A percentile compares a stretch with the other conserved stretches of the same genome.
Evolutionary conservation across 805 yeast species (phyloP).

Genomic region (Schwanniomyces vanrijiae): DNA sequence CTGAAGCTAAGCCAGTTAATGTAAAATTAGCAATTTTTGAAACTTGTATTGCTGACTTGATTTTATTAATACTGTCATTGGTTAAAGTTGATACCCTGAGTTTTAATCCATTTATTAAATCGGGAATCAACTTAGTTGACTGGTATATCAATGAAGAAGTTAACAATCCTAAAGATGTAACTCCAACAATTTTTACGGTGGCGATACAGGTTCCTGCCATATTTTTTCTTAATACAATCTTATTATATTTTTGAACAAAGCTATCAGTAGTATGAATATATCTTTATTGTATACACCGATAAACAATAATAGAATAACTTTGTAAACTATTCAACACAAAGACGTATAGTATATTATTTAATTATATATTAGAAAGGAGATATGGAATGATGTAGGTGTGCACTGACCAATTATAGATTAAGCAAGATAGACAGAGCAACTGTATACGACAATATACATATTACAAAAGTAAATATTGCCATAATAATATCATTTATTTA

Average conservation of each 20-base stretch:
- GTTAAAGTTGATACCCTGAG: conserved; percentile 14
- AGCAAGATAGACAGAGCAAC: not conserved
- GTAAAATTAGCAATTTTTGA: conserved; percentile 22
- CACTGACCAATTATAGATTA: not conserved
- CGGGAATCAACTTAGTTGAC: conserved; percentile 30
- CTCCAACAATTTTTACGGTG: conserved; percentile 60
- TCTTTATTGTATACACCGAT: not conserved
- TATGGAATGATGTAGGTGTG: not conserved
- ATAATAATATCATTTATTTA: not conserved
- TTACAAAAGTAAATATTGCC: not conserved
- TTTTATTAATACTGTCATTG: conserved; percentile 7
- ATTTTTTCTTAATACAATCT: not conserved
- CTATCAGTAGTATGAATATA: not conserved
- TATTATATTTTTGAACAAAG: not conserved
- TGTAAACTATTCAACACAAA: not conserved
- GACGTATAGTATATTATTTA: not conserved
- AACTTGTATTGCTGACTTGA: conserved; percentile 19
- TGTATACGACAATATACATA: not conserved
- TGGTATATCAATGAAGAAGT: conserved; percentile 51
- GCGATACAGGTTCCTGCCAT: conserved; percentile 37
- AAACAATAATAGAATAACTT: not conserved
- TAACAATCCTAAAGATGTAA: conserved; percentile 66
- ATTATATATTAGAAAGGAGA: not conserved
- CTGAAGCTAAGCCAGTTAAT: conserved; percentile 50
- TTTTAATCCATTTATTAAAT: conserved; percentile 27